These are phyloP conservation scores for Schoenoplectus triqueter DNA, from an alignment of 202 grass and related monocot species.

Conservation along the genomic window DNA sequence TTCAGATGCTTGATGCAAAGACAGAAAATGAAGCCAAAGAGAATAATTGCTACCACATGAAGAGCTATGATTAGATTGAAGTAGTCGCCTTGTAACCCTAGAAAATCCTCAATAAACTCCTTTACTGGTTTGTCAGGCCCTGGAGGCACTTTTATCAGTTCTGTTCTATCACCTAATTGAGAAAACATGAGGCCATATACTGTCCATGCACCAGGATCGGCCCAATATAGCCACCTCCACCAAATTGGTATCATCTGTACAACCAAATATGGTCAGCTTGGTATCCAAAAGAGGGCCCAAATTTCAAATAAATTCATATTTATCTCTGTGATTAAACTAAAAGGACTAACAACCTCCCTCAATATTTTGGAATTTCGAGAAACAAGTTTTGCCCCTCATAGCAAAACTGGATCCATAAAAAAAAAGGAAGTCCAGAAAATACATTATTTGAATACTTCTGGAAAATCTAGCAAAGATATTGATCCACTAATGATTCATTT, in stretches of 20 bases:
- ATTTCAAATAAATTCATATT: not conserved
- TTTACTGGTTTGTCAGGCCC: conserved; percentile 47
- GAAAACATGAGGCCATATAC: conserved; percentile 91
- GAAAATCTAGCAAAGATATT: not conserved
- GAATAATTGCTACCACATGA: conserved; percentile 61
- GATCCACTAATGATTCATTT: not conserved
- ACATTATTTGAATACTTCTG: not conserved
- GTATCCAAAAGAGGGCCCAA: not conserved
- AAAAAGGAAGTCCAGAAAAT: not conserved
- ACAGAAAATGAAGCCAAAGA: conserved; percentile 72
- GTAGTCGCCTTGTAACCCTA: conserved; percentile 66
- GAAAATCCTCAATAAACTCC: conserved; percentile 68
- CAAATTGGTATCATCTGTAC: conserved; percentile 93
- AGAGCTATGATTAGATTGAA: conserved; percentile 64
- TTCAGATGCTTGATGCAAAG: conserved; percentile 83
- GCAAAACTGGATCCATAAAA: too few relatives aligned
- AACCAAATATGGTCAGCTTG: not conserved
- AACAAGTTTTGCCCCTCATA: too few relatives aligned
- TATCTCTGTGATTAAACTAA: not conserved
- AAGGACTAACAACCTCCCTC: not conserved
- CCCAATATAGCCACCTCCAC: conserved; percentile 99
- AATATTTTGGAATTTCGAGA: not conserved
- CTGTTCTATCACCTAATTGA: conserved; percentile 65
- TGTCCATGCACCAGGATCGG: conserved; percentile 82
- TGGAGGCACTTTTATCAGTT: conserved; percentile 53